Base-by-base conservation (phyloP, 257 asterid species). In the Gentiana dahurica region DNA sequence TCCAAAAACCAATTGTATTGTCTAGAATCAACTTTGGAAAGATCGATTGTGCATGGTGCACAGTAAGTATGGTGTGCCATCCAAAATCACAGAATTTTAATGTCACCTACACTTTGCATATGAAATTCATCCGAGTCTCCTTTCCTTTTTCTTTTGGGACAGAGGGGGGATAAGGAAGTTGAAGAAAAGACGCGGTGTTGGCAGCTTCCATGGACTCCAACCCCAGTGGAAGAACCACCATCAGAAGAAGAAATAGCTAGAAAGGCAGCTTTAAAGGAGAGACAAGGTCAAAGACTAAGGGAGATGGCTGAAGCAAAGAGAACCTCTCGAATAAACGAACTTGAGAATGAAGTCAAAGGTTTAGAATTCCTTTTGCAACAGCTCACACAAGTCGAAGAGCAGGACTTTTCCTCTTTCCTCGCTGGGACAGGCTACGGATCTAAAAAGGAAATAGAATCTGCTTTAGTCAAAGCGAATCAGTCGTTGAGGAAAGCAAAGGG, bases 221-320 rank as follows among this genome's bases (percentile, higher is more conserved):
- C 77, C 65, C 94, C 88, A 43, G 77, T 68, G 44, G 98, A 92
- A 58, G 98, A 87, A 65, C 86, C 76, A 54, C 98, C 97, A 41
- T 92, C 97, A 11, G 98, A 85, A 81, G 98, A 87, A 79, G 98
- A 92, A 77, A 56, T 92, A 72, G 97, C 97, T 62, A 78, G 98
- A 74, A 92, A 92, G 86, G 97, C 98, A 34, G 98, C 97, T 63
- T 59, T 85, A 43, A 92, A 71, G 71, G 98, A 92, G 83, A 92
- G 82, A 84, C 98, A 92, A 76, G 87, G 94, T 71, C 98, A 92
- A 79, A 85, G 98, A 62, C 68, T 92, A 54, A 76, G 97, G 73
- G 98, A 92, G 59, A 88, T 92, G 97, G 97, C 98, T 70, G 98
- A 88, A 81, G 95, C 95, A 38, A 92, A 92, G 85, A 81, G 86